phyloP scores from a whole-genome alignment of 495 filamentous ascomycete genomes.

The Talaromyces adpressus region DNA sequence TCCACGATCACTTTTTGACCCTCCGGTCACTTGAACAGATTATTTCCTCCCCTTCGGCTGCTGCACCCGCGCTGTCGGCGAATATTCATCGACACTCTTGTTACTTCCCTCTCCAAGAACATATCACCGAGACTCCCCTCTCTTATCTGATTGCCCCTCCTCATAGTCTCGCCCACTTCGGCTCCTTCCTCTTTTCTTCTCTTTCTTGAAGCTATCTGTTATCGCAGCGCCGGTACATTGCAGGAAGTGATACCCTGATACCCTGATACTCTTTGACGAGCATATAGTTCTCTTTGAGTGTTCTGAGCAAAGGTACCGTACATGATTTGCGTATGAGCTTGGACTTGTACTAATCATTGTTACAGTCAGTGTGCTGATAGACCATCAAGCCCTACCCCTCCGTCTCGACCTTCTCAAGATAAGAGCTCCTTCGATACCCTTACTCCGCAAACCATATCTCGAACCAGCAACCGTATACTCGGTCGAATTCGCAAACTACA shows the following conservation, averaged over 20 bases:
- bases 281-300: neutral
- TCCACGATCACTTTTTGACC: neutral
- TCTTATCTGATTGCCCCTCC: neutral
- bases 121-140: neutral
- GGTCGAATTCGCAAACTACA: neutral
- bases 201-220: neutral
- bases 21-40: neutral
- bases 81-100: neutral
- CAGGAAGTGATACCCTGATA: neutral
- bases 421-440: neutral
- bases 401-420: neutral
- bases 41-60: neutral
- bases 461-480: neutral
- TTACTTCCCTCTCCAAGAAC: neutral
- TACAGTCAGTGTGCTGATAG: neutral
- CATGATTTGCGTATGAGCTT: neutral
- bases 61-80: neutral
- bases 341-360: neutral
- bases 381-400: neutral
- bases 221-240: constrained; percentile 4
- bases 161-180: neutral
- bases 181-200: neutral
- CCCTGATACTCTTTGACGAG: neutral
- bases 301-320: neutral
- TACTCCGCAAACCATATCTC: neutral